Evolutionary conservation across 1,284 basidiomycete species (phyloP), one percentile per base, ranked within the genome.

Genomic region (Tranzscheliella williamsii): DNA sequence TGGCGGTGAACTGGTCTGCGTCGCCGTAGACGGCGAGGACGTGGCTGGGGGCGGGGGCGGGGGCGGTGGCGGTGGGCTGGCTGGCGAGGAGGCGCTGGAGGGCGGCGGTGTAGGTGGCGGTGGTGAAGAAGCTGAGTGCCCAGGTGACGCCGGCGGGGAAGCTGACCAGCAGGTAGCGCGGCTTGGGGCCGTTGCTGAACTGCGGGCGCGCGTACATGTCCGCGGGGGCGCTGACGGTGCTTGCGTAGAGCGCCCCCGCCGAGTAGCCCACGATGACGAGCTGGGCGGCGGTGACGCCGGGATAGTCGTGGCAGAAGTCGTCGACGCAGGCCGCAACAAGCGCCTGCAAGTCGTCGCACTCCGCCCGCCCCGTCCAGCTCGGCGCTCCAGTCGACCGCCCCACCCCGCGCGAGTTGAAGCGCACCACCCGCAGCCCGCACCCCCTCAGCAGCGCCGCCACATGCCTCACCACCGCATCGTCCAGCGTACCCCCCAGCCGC

Each of bases 371-470:
- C 12, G 65, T 68, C 65, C 65, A 68, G 45, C 52, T 64, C 1
- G 65, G 21, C 6, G 42, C 39, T 13, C 60, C 65, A 12, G 38
- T 37, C 5, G 51, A 56, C 17, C 53, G 45, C 30, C 60, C 65
- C 3, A 64, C 65, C 8, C 64, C 64, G 26, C 64, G 42, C 17
- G 64, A 58, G 40, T 67, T 66, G 57, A 62, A 66, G 5, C 58
- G 49, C 17, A 66, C 53, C 5, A 61, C 57, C 7, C 54, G 45
- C 8, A 57, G 36, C 1, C 37, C 29, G n/a, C 56, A 39, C 6
- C 49, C 42, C 6, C 51, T 21, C 4, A 67, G 40, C 7, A 50
- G 16, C 0, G 48, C 43, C 1, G 55, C 41, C 12, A 67, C 29
- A 17, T 52, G 45, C 4, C 42, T 48, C 20, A 67, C 42, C 24